Base-by-base conservation (phyloP, 225 moss, liverwort and hornwort genomes). In the Polytrichum commune region DNA sequence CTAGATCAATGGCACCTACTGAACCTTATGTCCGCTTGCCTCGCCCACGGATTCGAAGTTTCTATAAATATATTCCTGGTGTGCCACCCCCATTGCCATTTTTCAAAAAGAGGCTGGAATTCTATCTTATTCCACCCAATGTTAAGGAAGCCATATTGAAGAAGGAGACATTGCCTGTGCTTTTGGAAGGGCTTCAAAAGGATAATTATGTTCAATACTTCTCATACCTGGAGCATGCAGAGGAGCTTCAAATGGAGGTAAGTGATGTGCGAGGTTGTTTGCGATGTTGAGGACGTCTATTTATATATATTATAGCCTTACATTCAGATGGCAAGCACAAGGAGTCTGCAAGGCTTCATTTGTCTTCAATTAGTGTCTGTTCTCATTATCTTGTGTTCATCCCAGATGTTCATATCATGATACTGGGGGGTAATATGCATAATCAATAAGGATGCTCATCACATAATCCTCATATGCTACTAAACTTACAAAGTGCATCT, bases 221-320 rank as follows among this genome's bases (percentile, higher is more conserved):
- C 62, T 79, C 84, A 28, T 73, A 81, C 32, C 84, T 88, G 20
- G 7, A 77, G 65, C 84, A 84, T 80, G 87, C 79, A 19, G 87
- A 88, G 79, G 87, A 88, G 73, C 84, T 88, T 69, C 87, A 88
- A 71, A 88, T 88, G 84, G 87, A 88, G 87, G 87, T 88, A 18
- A 73, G 87, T 77, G 66, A 24, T 60, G 60, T 60, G 13, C 13
- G 4, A 46, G 46, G 16, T 13, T 46, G 13, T 16, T 46, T 46
- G 46, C 46, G 16, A 16, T 46, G 46, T 46, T 46, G 46, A 46
- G 46, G 46, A 46, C 13, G 46, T 16, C 46, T 46, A 46, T 13
- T 13, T 46, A 46, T 3, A 46, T 13, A 46, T 46, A 46, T 46
- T 46, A 46, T 35, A 9, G 9, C 9, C 9, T 35, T 9, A 9